These are phyloP conservation scores for Mortierella sp. DNA, from an alignment of 371 early-diverging fungal species.

Conservation along the genomic window DNA sequence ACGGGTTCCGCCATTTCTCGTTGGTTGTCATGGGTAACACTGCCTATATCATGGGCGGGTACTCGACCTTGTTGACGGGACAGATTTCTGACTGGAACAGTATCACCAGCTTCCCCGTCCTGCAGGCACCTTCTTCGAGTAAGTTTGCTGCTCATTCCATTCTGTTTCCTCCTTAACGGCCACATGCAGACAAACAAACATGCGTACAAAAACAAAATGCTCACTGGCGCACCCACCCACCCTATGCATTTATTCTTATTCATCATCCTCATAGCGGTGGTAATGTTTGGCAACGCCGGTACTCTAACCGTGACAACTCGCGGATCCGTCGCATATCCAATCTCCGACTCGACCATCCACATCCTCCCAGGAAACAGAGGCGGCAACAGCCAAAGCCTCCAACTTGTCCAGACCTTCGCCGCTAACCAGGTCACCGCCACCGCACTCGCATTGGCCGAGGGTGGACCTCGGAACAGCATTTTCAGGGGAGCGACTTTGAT, in stretches of 20 bases:
- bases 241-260: slow-evolving; percentile 1
- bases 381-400: slow-evolving; percentile 16
- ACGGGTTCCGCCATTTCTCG: slow-evolving; percentile 47
- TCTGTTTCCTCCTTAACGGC: neutral
- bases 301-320: slow-evolving; percentile 29
- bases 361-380: slow-evolving; percentile 52
- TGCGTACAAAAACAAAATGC: neutral
- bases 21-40: slow-evolving; percentile 49
- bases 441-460: slow-evolving; percentile 6
- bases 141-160: slow-evolving; percentile 4
- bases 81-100: slow-evolving; percentile 45
- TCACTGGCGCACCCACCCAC: neutral
- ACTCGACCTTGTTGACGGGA: slow-evolving; percentile 45
- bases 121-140: slow-evolving; percentile 52
- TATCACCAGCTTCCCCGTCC: slow-evolving; percentile 51
- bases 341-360: slow-evolving; percentile 11
- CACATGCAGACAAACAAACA: neutral
- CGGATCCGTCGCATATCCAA: slow-evolving; percentile 37
- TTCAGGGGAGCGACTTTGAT: slow-evolving; percentile 43
- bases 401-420: slow-evolving; percentile 24
- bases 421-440: slow-evolving; percentile 1
- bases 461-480: slow-evolving; percentile 42
- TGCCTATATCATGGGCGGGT: slow-evolving; percentile 50
- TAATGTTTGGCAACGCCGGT: slow-evolving; percentile 51
- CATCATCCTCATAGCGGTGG: slow-evolving; percentile 22